These are phyloP conservation scores for Trametes coccinea DNA, from an alignment of 768 basidiomycete species.

Conservation along the genomic window DNA sequence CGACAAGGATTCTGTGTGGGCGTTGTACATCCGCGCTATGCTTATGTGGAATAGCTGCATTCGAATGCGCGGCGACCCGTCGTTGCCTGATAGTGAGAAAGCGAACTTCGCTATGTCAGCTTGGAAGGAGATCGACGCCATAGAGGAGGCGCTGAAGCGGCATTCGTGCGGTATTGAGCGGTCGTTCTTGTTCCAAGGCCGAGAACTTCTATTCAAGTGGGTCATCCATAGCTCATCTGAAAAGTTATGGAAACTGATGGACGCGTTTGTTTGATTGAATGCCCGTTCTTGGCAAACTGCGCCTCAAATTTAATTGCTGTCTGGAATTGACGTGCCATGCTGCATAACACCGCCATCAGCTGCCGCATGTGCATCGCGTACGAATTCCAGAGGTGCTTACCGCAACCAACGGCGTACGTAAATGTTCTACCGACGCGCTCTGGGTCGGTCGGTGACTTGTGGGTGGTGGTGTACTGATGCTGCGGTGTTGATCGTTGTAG, in stretches of 20 bases:
- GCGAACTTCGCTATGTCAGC: slow-evolving; percentile 64
- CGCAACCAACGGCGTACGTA: slow-evolving; percentile 56
- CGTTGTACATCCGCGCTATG: slow-evolving; percentile 67
- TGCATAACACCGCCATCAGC: slow-evolving; percentile 37
- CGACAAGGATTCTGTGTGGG: slow-evolving; percentile 70
- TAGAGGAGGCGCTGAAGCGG: slow-evolving; percentile 60
- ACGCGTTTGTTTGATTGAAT: background rate
- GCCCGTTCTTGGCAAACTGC: background rate
- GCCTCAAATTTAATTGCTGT: background rate
- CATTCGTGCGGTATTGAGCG: slow-evolving; percentile 71
- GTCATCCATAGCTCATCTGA: slow-evolving; percentile 26
- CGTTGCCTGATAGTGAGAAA: slow-evolving; percentile 49
- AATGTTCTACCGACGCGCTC: background rate
- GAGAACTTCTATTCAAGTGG: slow-evolving; percentile 79
- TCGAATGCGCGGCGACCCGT: slow-evolving; percentile 50
- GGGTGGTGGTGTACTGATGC: slow-evolving; percentile 48
- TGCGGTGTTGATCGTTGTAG: slow-evolving; percentile 51
- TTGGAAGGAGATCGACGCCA: slow-evolving; percentile 68
- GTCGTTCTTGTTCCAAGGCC: slow-evolving; percentile 66
- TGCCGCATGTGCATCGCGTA: slow-evolving; percentile 70
- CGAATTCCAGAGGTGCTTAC: slow-evolving; percentile 66
- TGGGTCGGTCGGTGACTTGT: background rate
- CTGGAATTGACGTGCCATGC: background rate
- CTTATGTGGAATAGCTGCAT: slow-evolving; percentile 75
- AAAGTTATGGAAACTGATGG: background rate